These are phyloP conservation scores for Alternaria brassicicola DNA, from an alignment of 2,329 filamentous ascomycete species.

Conservation along the genomic window DNA sequence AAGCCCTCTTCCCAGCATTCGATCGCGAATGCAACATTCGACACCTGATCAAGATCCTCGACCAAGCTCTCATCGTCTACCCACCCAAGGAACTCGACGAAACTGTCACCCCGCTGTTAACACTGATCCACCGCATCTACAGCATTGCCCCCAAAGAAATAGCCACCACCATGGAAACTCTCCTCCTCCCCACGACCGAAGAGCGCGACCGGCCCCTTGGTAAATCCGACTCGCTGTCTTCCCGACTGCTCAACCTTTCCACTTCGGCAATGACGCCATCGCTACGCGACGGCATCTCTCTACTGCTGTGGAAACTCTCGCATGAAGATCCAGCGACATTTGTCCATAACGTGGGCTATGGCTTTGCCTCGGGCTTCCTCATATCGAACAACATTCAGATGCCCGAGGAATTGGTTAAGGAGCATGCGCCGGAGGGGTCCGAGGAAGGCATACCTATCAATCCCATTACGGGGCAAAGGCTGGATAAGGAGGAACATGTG, in stretches of 20 bases:
- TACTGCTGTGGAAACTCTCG: slow-evolving; percentile 86
- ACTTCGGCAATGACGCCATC: slow-evolving; percentile 74
- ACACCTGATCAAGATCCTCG: slow-evolving; percentile 73
- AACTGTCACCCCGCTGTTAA: slow-evolving; percentile 73
- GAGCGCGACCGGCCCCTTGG: slow-evolving; percentile 82
- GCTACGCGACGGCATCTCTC: slow-evolving; percentile 74
- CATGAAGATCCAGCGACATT: slow-evolving; percentile 79
- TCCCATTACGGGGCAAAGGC: slow-evolving; percentile 83
- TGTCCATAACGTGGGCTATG: slow-evolving; percentile 91
- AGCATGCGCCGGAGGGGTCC: slow-evolving; percentile 50
- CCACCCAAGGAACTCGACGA: slow-evolving; percentile 73
- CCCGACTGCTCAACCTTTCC: slow-evolving; percentile 77
- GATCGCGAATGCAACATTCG: slow-evolving; percentile 66
- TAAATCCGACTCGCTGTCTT: slow-evolving; percentile 72
- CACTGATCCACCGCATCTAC: slow-evolving; percentile 73
- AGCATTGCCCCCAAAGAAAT: slow-evolving; percentile 69
- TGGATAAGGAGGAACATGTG: slow-evolving; percentile 68
- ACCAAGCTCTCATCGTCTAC: slow-evolving; percentile 68
- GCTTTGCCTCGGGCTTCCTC: slow-evolving; percentile 88
- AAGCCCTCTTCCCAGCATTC: slow-evolving; percentile 69
- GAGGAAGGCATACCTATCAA: slow-evolving; percentile 63
- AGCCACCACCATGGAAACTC: slow-evolving; percentile 66
- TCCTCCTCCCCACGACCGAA: slow-evolving; percentile 75
- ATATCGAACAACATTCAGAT: slow-evolving; percentile 82
- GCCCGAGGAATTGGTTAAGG: slow-evolving; percentile 68